Percentiles rank a stretch among this genome's conserved stretches.
These are phyloP conservation scores for Tulasnella calospora DNA, from an alignment of 768 basidiomycete species.

Conservation along the genomic window DNA sequence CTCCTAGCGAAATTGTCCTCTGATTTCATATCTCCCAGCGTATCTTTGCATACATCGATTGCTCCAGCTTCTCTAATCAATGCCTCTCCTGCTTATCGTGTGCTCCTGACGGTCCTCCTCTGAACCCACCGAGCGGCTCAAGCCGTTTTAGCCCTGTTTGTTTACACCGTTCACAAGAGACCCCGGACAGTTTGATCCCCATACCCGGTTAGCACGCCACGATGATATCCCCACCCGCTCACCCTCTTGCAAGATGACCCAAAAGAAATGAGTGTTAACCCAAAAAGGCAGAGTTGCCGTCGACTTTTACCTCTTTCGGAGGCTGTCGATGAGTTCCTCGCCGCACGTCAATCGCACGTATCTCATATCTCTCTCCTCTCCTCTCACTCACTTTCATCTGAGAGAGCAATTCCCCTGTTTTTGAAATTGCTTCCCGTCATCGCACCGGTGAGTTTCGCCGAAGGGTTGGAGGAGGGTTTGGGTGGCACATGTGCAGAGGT, in stretches of 20 bases:
- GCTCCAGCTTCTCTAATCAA: neutral
- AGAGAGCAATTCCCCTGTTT: neutral
- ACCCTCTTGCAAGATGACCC: too few relatives aligned
- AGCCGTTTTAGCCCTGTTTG: conserved; percentile 3
- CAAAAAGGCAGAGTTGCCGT: neutral
- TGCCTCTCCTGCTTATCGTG: neutral
- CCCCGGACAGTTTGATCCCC: neutral
- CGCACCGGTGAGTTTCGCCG: neutral
- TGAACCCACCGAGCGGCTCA: neutral
- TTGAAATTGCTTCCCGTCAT: neutral
- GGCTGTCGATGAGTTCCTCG: neutral
- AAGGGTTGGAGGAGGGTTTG: neutral
- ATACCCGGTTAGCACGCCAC: neutral
- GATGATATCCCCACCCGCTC: neutral
- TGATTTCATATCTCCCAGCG: neutral
- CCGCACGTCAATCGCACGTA: conserved; percentile 9
- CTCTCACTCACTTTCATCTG: neutral
- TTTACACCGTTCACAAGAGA: neutral
- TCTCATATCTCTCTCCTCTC: neutral
- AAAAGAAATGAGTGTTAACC: neutral
- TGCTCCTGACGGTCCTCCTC: neutral
- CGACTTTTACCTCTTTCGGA: neutral
- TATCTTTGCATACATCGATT: neutral
- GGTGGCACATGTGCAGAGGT: neutral
- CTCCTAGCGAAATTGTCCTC: neutral